Percentiles rank a stretch among this genome's conserved stretches.
These are phyloP conservation scores for Fusarium coicis DNA, from an alignment of 2,329 filamentous ascomycete genomes.

Conservation along the genomic window DNA sequence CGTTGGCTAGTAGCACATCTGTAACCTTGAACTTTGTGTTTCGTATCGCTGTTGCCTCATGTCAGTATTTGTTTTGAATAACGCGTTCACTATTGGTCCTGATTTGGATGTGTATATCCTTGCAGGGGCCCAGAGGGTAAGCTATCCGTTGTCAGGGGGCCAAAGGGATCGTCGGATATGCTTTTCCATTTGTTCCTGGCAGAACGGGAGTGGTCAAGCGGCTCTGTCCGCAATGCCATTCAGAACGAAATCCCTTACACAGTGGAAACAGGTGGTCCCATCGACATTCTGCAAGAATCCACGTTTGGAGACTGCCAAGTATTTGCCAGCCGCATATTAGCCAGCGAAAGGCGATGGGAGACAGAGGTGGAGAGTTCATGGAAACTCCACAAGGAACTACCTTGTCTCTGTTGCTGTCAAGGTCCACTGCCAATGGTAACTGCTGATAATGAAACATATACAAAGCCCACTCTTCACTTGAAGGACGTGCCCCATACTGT, in stretches of 20 bases:
- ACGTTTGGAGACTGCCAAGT: conserved; percentile 21
- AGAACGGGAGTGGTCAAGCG: conserved; percentile 33
- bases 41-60: conserved; percentile 76
- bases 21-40: conserved; percentile 98
- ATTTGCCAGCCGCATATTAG: conserved; percentile 23
- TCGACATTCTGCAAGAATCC: conserved; percentile 29
- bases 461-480: conserved; percentile 35
- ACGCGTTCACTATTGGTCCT: background rate
- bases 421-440: conserved; percentile 34
- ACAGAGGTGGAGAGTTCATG: conserved; percentile 30
- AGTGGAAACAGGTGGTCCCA: conserved; percentile 32
- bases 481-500: conserved; percentile 11
- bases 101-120: conserved; percentile 15
- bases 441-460: conserved; percentile 15
- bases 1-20: conserved; percentile 84
- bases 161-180: conserved; percentile 31
- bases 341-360: conserved; percentile 29
- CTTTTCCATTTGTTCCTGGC: conserved; percentile 19
- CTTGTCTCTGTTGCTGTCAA: conserved; percentile 19
- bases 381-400: conserved; percentile 36
- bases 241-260: conserved; percentile 19
- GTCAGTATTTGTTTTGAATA: conserved; percentile 36
- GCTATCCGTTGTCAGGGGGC: conserved; percentile 32
- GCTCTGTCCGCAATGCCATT: conserved; percentile 24
- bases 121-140: conserved; percentile 12